phyloP scores from a whole-genome alignment of 164 flowering plant species.

The Warburgia ugandensis region DNA sequence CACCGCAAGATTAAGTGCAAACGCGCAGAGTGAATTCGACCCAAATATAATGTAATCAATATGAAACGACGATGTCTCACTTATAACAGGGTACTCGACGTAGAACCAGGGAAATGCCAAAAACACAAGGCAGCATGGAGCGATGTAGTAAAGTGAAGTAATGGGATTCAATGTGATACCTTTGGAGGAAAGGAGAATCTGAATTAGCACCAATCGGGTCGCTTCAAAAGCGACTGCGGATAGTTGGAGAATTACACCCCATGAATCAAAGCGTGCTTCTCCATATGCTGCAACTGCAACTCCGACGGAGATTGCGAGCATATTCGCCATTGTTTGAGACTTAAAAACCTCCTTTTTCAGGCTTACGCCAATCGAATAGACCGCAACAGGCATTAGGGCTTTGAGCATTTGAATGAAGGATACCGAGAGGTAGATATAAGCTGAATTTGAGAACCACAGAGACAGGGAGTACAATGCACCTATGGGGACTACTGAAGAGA shows the following conservation, averaged over 20 bases:
- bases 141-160: slow-evolving; percentile 23
- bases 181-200: slow-evolving; percentile 22
- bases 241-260: slow-evolving; percentile 35
- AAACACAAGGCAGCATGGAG: slow-evolving; percentile 22
- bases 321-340: slow-evolving; percentile 26
- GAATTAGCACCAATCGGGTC: slow-evolving; percentile 21
- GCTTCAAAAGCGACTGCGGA: slow-evolving; percentile 29
- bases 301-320: slow-evolving; percentile 37
- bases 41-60: slow-evolving; percentile 19
- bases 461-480: slow-evolving; percentile 33
- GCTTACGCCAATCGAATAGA: slow-evolving; percentile 30
- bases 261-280: slow-evolving; percentile 34
- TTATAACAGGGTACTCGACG: slow-evolving; percentile 20
- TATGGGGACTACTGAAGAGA: slow-evolving; percentile 39
- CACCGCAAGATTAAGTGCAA: slow-evolving; percentile 22
- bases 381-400: slow-evolving; percentile 50
- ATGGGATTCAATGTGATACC: slow-evolving; percentile 24
- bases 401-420: slow-evolving; percentile 47
- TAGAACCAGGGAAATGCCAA: slow-evolving; percentile 19
- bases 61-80: slow-evolving; percentile 14
- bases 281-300: slow-evolving; percentile 47
- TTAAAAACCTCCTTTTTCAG: slow-evolving; percentile 27
- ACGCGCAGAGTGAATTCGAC: slow-evolving; percentile 20
- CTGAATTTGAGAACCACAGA: slow-evolving; percentile 46
- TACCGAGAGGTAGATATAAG: slow-evolving; percentile 41